Evolutionary conservation across 306 rosid genomes (phyloP).

Genomic region (Cicer cuneatum): DNA sequence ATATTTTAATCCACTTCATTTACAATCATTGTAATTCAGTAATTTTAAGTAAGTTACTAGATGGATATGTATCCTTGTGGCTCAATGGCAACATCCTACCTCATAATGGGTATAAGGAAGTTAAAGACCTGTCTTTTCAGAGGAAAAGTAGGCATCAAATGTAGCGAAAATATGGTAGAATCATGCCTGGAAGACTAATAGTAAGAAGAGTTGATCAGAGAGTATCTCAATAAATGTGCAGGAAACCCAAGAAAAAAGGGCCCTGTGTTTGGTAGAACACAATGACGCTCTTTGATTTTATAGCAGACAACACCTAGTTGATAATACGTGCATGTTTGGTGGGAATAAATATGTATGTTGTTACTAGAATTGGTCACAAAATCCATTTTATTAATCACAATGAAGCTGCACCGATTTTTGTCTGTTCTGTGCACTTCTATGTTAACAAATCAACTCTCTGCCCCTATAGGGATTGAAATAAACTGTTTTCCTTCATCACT

Average conservation of each 20-base stretch:
- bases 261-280: not conserved
- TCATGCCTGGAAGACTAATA: constrained; percentile 3
- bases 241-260: not conserved
- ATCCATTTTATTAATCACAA: not conserved
- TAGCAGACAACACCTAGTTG: constrained; percentile 1
- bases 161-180: not conserved
- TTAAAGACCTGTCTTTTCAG: constrained; percentile 9
- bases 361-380: not conserved
- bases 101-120: constrained; percentile 8
- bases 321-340: not conserved
- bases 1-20: constrained; percentile 7
- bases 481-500: constrained; percentile 14
- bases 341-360: not conserved
- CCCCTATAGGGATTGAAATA: not conserved
- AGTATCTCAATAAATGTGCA: not conserved
- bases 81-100: constrained; percentile 14
- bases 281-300: not conserved
- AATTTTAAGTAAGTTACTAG: constrained; percentile 3
- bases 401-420: not conserved
- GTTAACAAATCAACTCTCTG: not conserved
- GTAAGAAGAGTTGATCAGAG: constrained; percentile 23
- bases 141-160: not conserved
- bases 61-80: constrained; percentile 3
- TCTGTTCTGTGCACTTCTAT: not conserved
- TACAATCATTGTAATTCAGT: not conserved